Conservation (phyloP, 1,284 basidiomycete genomes). For the Ceratobasidium sp. region DNA sequence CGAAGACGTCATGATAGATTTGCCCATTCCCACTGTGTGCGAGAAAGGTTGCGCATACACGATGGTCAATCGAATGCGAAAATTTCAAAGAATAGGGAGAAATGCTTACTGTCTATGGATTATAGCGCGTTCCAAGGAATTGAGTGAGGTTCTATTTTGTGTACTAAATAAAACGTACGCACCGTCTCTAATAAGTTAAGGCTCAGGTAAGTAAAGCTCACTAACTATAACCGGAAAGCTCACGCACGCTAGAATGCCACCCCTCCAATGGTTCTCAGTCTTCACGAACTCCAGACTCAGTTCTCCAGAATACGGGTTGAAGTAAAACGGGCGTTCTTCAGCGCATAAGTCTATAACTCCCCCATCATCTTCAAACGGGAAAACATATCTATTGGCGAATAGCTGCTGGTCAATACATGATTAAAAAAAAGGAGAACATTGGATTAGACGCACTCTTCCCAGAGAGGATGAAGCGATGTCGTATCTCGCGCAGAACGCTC, state of each 20-base stretch:
- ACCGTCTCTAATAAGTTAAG: slow-evolving; percentile 64
- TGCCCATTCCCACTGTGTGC: slow-evolving; percentile 87
- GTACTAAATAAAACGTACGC: slow-evolving; percentile 45
- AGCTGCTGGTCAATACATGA: background rate
- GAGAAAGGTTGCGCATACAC: slow-evolving; percentile 12
- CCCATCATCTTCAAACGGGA: slow-evolving; percentile 66
- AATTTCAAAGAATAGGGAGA: slow-evolving; percentile 23
- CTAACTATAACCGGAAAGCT: slow-evolving; percentile 42
- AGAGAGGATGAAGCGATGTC: slow-evolving; percentile 88
- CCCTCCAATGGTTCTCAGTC: slow-evolving; percentile 80
- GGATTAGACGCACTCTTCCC: slow-evolving; percentile 82
- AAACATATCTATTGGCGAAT: slow-evolving; percentile 66
- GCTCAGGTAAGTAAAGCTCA: background rate
- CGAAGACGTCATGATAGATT: slow-evolving; percentile 95
- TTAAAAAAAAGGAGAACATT: background rate
- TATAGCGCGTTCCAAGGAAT: background rate
- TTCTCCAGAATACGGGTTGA: slow-evolving; percentile 95
- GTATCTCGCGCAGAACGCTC: slow-evolving; percentile 72
- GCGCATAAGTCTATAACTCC: slow-evolving; percentile 73
- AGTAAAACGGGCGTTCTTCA: slow-evolving; percentile 81
- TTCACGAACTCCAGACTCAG: slow-evolving; percentile 88
- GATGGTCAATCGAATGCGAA: background rate
- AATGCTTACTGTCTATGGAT: slow-evolving; percentile 51
- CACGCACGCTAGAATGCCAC: slow-evolving; percentile 88
- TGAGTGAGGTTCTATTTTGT: background rate